Conservation (phyloP, 139 green algal genomes). For the Diplosphaera chodatii region DNA sequence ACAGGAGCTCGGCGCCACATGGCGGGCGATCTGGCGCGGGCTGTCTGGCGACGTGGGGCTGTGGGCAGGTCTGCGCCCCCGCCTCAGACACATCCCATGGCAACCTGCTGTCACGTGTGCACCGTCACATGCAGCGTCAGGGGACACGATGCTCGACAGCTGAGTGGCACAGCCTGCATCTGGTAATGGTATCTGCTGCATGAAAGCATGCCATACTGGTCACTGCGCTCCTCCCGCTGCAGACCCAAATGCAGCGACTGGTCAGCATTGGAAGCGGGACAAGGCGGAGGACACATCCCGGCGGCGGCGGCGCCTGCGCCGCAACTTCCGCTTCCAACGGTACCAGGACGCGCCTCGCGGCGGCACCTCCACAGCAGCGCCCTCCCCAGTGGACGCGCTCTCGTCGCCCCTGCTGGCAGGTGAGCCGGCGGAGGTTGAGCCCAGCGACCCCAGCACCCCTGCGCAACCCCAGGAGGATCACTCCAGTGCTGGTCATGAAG, state of each 20-base stretch:
- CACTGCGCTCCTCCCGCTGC: no score
- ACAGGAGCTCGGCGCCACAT: slow-evolving; percentile 13
- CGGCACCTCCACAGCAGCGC: not conserved
- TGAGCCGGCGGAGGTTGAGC: no score
- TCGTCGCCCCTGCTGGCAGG: slow-evolving; percentile 4
- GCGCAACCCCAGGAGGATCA: no score
- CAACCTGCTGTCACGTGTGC: no score
- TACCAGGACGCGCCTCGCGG: slow-evolving; percentile 5
- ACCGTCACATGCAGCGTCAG: no score
- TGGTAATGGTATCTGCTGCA: no score
- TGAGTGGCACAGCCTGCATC: no score
- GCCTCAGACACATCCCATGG: no score
- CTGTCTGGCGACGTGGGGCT: slow-evolving; percentile 28
- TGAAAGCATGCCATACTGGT: no score
- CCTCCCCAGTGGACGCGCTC: not conserved
- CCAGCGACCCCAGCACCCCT: no score
- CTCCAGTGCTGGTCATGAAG: no score
- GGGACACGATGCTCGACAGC: no score
- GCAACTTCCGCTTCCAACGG: slow-evolving; percentile 35
- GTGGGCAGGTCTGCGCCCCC: slow-evolving; percentile 28
- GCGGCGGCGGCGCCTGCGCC: slow-evolving; percentile 33
- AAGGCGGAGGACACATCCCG: slow-evolving; percentile 23
- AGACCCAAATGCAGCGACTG: slow-evolving; percentile 1
- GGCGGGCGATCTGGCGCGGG: slow-evolving; percentile 23
- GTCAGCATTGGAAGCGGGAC: slow-evolving; percentile 39